These are phyloP conservation scores for Dunaliella salina DNA, from an alignment of 163 green algal genomes.

Conservation along the genomic window DNA sequence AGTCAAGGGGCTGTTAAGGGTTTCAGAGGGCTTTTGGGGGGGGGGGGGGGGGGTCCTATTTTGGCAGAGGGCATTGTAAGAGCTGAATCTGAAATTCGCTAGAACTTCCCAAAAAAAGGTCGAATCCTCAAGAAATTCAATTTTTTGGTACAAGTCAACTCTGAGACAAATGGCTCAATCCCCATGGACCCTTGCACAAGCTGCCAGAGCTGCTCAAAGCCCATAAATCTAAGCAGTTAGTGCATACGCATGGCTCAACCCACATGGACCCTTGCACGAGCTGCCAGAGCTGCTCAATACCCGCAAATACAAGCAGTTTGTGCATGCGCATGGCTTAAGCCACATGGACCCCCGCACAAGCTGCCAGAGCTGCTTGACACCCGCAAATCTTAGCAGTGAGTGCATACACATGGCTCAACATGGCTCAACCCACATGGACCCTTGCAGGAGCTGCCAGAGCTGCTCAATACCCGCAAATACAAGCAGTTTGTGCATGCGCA, in stretches of 20 bases:
- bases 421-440: no score
- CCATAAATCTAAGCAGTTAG: neutral
- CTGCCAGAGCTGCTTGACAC: neutral
- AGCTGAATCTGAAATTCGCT: no score
- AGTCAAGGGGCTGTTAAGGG: no score
- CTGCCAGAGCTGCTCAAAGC: neutral
- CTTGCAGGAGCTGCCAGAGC: neutral
- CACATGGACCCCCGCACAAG: neutral
- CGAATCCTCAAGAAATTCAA: no score
- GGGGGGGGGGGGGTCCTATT: no score
- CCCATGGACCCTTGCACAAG: neutral
- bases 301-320: neutral
- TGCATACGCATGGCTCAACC: neutral
- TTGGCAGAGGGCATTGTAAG: no score
- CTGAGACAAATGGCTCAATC: no score
- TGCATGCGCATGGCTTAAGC: neutral
- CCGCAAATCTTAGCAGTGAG: neutral
- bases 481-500: neutral
- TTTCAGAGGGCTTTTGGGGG: no score
- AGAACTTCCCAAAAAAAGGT: no score
- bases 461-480: neutral
- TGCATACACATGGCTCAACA: no score
- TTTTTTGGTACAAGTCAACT: no score
- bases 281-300: neutral
- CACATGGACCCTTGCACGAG: neutral